Evolutionary conservation across 2,329 filamentous ascomycete genomes (phyloP), one percentile per base, ranked within the genome.

Genomic region (Dendrostoma leiphaemia): DNA sequence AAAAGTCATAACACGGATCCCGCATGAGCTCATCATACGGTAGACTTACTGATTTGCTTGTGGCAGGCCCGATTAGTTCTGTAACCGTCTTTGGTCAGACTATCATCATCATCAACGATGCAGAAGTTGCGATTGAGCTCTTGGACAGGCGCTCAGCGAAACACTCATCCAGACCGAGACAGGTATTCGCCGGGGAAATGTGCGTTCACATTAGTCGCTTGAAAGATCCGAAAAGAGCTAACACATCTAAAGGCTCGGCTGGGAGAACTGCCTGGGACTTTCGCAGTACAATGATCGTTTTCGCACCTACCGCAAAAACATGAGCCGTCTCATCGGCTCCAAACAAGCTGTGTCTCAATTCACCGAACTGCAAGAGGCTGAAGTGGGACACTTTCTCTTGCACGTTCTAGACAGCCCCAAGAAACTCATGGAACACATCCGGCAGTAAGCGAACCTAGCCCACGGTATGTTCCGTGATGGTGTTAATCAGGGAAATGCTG

Each of bases 301-400:
- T 19, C 68, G 67, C 26, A 64, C 64, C 3, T 69, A 77, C 44
- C 75, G 79, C 10, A 81, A 75, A 61, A 68, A 74, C 9, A 69
- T 77, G 37, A 65, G 69, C 24, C 67, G 69, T n/a, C 66, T 74
- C 12, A 65, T 82, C 6, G 78, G 79, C 0, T 72, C 75, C 0
- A 74, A 73, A 32, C 52, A 59, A 0, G 59, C 67, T 0, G 68
- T 74, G 1, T 56, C 69, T 1, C 69, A 71, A 19, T 79, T 74
- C 54, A 63, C 74, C 32, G 29, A 54, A 0, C 32, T 77, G 0
- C 74, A 80, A 54, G 74, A 80, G 38, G 61, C 64, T 1, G 77
- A 81, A 53, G 68, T 68, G 2, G 65, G 68, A 2, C 71, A 71
- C 3, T 76, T 79, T 38, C 62, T 81, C 10, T 63, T 75, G 24